Evolutionary conservation across 768 basidiomycete genomes (phyloP).

Genomic region (button mushroom (Agaricus bisporus)): DNA sequence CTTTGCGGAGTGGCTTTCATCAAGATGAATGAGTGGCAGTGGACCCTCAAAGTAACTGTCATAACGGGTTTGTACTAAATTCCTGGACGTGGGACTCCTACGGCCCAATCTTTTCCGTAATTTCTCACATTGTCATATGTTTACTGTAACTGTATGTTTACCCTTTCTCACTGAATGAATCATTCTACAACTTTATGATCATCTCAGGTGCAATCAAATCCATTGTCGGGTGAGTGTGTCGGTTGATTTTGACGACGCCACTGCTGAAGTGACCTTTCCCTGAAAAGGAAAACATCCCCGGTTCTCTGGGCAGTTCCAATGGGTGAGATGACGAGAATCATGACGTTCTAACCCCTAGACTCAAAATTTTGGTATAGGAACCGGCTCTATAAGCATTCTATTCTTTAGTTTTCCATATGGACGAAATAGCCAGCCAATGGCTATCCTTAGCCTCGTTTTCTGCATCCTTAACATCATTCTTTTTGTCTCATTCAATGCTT

Average conservation of each 20-base stretch:
- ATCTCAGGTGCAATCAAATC: not conserved
- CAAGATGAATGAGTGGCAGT: too few relatives aligned
- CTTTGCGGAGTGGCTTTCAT: too few relatives aligned
- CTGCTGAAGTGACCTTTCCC: not conserved
- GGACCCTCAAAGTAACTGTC: too few relatives aligned
- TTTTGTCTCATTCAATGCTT: slow-evolving; percentile 41
- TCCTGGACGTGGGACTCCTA: too few relatives aligned
- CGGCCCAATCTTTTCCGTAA: too few relatives aligned
- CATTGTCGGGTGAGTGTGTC: slow-evolving; percentile 7
- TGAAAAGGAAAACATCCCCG: slow-evolving; percentile 34
- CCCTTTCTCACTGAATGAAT: not conserved
- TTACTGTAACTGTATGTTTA: too few relatives aligned
- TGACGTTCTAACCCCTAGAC: not conserved
- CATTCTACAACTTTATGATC: not conserved
- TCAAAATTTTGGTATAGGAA: slow-evolving; percentile 22
- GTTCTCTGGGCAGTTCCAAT: slow-evolving; percentile 39
- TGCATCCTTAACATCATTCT: slow-evolving; percentile 56
- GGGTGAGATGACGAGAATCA: slow-evolving; percentile 22
- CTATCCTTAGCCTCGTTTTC: slow-evolving; percentile 33
- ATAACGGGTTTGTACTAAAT: too few relatives aligned
- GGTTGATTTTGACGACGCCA: not conserved
- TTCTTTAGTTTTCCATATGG: slow-evolving; percentile 56
- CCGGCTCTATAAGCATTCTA: slow-evolving; percentile 48
- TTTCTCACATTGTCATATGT: too few relatives aligned
- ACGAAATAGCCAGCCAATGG: slow-evolving; percentile 31